Evolutionary conservation across 352 stramenopile genomes (phyloP).

Genomic region (Globisporangium recalcitrans): DNA sequence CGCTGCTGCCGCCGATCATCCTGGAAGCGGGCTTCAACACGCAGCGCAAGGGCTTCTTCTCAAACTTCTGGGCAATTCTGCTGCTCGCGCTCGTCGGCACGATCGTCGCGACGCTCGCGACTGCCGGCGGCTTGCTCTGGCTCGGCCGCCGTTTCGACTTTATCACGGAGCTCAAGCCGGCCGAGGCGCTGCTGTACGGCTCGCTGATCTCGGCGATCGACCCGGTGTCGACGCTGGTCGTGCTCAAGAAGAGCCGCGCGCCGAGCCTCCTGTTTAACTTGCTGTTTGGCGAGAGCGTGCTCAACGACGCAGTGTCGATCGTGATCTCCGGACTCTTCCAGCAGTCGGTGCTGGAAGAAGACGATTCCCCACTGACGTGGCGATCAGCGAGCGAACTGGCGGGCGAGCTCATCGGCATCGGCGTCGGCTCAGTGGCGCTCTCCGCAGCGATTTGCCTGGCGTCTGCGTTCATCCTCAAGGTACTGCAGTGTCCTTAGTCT

Average conservation of each 20-base stretch:
- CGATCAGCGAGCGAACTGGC: conserved; percentile 31
- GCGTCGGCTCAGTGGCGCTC: conserved; percentile 39
- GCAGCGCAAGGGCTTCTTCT: conserved; percentile 56
- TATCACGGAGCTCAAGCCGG: conserved; percentile 39
- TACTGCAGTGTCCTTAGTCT: background rate
- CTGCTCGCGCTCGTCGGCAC: conserved; percentile 42
- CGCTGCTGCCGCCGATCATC: conserved; percentile 56
- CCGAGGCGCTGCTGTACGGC: conserved; percentile 72
- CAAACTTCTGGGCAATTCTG: conserved; percentile 37
- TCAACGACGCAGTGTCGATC: conserved; percentile 65
- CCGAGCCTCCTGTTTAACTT: conserved; percentile 76
- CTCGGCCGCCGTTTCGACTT: conserved; percentile 27
- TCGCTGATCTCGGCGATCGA: conserved; percentile 79
- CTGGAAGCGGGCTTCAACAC: conserved; percentile 60
- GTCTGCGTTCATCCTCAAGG: conserved; percentile 31
- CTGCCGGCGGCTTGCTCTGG: conserved; percentile 32
- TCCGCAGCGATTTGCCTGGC: conserved; percentile 36
- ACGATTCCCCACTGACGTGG: conserved; percentile 10
- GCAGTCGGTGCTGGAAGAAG: conserved; percentile 32
- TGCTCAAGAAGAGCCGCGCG: conserved; percentile 54
- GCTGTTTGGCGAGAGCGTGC: conserved; percentile 83
- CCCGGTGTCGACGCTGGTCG: conserved; percentile 71
- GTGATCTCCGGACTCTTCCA: conserved; percentile 64
- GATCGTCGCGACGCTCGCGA: conserved; percentile 45
- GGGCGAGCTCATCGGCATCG: conserved; percentile 30